phyloP scores from a whole-genome alignment of 805 yeast genomes.

The Crinitomyces ghanaensis region DNA sequence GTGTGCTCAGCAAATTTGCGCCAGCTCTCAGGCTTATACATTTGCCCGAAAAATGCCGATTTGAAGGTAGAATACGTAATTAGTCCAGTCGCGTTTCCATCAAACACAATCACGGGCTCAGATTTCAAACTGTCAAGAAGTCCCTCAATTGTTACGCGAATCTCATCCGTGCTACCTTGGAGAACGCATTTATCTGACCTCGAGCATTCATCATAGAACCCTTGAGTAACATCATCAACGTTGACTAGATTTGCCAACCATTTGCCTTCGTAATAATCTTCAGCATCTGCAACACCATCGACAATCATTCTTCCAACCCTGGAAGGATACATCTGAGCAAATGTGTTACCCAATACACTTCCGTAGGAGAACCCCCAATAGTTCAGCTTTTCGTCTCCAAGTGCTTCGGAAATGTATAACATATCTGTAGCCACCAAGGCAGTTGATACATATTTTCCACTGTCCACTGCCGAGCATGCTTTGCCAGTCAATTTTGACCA shows the following conservation, averaged over 20 bases:
- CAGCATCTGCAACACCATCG: constrained; percentile 17
- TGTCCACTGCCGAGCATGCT: constrained; percentile 8
- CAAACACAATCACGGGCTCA: constrained; percentile 7
- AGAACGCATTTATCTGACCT: constrained; percentile 4
- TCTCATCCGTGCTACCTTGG: constrained; percentile 4
- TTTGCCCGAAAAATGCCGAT: constrained; percentile 6
- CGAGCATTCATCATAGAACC: constrained; percentile 11
- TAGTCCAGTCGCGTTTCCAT: constrained; percentile 1
- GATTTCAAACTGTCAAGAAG: constrained; percentile 7
- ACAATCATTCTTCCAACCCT: constrained; percentile 13
- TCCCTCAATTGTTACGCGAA: constrained; percentile 3
- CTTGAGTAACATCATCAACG: constrained; percentile 9
- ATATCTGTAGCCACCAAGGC: constrained; percentile 18
- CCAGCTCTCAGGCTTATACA: constrained; percentile 14
- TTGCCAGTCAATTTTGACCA: constrained; percentile 9
- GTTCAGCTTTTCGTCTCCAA: constrained; percentile 17
- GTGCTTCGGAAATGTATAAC: constrained; percentile 15
- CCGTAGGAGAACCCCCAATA: constrained; percentile 21
- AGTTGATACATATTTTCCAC: constrained; percentile 13
- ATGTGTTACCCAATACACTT: constrained; percentile 16
- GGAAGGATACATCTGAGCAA: constrained; percentile 18
- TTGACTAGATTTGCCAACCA: constrained; percentile 13
- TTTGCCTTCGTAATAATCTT: constrained; percentile 13
- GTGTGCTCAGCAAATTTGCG: constrained; percentile 9
- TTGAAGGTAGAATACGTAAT: constrained; percentile 9